Conservation (phyloP, 306 rosid genomes). For the Neltuma alba region DNA sequence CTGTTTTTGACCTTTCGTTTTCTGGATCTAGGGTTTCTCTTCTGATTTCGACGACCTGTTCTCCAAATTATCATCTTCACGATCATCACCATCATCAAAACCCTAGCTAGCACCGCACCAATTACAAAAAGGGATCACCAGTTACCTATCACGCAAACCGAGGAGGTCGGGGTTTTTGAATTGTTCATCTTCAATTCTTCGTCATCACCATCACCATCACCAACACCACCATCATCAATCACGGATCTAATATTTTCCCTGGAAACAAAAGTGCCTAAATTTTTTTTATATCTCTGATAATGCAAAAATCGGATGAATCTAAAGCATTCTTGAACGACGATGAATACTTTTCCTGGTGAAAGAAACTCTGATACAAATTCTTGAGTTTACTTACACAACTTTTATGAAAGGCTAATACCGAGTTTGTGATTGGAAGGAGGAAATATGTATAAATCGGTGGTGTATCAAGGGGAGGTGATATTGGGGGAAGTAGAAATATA, state of each 20-base stretch:
- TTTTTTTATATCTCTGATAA: conserved; percentile 42
- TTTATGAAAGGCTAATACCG: conserved; percentile 54
- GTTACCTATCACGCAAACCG: conserved; percentile 17
- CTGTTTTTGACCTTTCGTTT: conserved; percentile 81
- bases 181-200: conserved; percentile 21
- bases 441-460: conserved; percentile 79
- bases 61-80: conserved; percentile 38
- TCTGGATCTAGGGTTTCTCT: conserved; percentile 99
- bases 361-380: conserved; percentile 36
- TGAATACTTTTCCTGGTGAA: conserved; percentile 41
- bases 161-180: conserved; percentile 36
- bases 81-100: conserved; percentile 41
- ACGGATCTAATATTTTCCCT: conserved; percentile 64
- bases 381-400: conserved; percentile 31
- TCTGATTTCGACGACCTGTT: conserved; percentile 46
- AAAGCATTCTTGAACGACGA: conserved; percentile 57
- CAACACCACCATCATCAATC: conserved; percentile 47
- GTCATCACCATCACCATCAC: conserved; percentile 24
- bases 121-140: conserved; percentile 18
- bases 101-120: conserved; percentile 59
- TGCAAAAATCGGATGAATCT: conserved; percentile 70
- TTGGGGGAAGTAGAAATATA: conserved; percentile 91
- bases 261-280: conserved; percentile 44
- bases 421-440: conserved; percentile 40
- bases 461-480: conserved; percentile 80